Evolutionary conservation across 768 basidiomycete genomes (phyloP).

Genomic region (Mycena venus): DNA sequence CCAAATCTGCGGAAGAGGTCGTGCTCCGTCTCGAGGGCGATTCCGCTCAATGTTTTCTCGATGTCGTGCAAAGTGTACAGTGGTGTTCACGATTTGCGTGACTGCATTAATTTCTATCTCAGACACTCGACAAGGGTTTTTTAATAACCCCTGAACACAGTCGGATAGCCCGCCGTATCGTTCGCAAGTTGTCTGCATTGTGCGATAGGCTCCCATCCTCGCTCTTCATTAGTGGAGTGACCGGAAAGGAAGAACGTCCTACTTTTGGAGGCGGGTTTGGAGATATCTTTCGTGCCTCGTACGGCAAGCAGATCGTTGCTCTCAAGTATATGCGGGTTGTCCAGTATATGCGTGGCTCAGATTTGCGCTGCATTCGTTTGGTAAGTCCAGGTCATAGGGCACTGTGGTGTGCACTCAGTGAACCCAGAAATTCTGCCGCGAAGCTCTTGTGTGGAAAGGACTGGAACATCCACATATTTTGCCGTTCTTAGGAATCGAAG

Average conservation of each 20-base stretch:
- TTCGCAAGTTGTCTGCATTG: not conserved
- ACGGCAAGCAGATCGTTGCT: not conserved
- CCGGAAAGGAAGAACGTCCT: not conserved
- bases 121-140: not conserved
- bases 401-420: no score
- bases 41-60: constrained; percentile 1
- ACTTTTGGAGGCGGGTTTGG: constrained; percentile 1
- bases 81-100: no score
- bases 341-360: not conserved
- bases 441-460: no score
- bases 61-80: constrained; percentile 1
- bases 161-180: not conserved
- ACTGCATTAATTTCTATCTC: no score
- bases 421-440: no score
- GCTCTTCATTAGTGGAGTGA: constrained; percentile 1
- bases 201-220: constrained; percentile 3
- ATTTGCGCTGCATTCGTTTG: not conserved
- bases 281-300: constrained; percentile 1
- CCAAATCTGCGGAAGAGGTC: not conserved
- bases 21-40: not conserved
- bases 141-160: not conserved
- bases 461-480: no score
- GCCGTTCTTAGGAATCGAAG: no score
- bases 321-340: constrained; percentile 3
- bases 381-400: no score